Conservation (phyloP, 768 basidiomycete genomes). For the Hericium erinaceus region DNA sequence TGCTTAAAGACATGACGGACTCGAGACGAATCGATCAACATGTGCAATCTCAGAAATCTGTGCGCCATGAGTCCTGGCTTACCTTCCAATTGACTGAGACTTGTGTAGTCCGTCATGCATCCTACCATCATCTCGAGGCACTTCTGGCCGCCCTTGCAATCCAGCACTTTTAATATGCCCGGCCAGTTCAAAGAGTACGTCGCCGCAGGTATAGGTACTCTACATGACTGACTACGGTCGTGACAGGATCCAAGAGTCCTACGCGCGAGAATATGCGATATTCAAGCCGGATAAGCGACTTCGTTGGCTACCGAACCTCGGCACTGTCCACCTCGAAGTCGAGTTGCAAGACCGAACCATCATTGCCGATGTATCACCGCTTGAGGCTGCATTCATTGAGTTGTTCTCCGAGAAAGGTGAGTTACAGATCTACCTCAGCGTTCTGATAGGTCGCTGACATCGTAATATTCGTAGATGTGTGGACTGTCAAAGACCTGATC, state of each 20-base stretch:
- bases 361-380: constrained; percentile 66
- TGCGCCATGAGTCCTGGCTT: constrained; percentile 24
- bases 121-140: constrained; percentile 88
- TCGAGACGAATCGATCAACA: constrained; percentile 85
- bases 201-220: neutral
- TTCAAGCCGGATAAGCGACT: constrained; percentile 93
- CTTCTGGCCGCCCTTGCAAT: constrained; percentile 88
- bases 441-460: neutral
- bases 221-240: neutral
- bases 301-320: constrained; percentile 83
- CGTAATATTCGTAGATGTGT: constrained; percentile 37
- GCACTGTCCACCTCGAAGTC: constrained; percentile 72
- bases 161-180: constrained; percentile 68
- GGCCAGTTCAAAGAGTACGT: constrained; percentile 75
- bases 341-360: constrained; percentile 76
- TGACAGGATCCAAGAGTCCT: constrained; percentile 61
- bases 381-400: constrained; percentile 89
- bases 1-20: constrained; percentile 96
- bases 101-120: constrained; percentile 57
- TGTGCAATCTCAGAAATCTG: constrained; percentile 65
- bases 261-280: constrained; percentile 64
- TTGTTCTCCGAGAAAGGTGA: constrained; percentile 67
- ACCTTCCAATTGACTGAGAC: neutral
- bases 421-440: neutral
- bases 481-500: constrained; percentile 65